Conservation (phyloP, 441 rosid species). For the Breynia disticha region DNA sequence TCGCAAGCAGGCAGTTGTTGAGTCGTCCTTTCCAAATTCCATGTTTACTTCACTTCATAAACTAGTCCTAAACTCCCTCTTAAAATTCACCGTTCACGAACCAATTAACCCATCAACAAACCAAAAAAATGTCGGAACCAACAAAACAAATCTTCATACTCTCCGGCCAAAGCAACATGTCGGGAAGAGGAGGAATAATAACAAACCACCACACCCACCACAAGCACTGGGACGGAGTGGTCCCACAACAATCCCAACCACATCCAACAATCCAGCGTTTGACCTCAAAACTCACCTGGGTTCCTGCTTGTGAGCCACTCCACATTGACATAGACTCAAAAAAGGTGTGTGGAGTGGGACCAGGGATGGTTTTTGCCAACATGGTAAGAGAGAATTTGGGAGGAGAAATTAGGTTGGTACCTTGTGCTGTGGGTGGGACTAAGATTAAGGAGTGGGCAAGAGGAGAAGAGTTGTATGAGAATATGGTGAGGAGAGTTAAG, state of each 20-base stretch:
- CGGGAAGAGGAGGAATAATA: constrained; percentile 74
- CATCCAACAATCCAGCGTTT: constrained; percentile 48
- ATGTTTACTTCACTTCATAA: too few relatives aligned
- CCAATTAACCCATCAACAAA: too few relatives aligned
- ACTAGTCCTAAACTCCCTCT: too few relatives aligned
- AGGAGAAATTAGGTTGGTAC: constrained; percentile 47
- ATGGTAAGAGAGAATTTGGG: constrained; percentile 21
- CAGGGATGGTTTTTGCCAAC: constrained; percentile 78
- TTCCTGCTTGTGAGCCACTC: constrained; percentile 54
- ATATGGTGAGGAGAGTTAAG: constrained; percentile 61
- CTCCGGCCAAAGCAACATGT: constrained; percentile 95
- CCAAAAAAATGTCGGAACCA: constrained; percentile 5
- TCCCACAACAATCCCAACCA: constrained; percentile 51
- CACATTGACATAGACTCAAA: constrained; percentile 59
- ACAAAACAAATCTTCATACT: constrained; percentile 61
- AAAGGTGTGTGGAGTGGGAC: constrained; percentile 67
- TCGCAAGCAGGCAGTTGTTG: too few relatives aligned
- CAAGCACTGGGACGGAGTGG: constrained; percentile 43
- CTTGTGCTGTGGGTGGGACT: constrained; percentile 89
- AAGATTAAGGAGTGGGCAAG: constrained; percentile 78
- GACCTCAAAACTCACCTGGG: constrained; percentile 49
- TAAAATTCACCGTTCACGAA: too few relatives aligned
- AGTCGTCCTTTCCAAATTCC: too few relatives aligned
- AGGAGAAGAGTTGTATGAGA: constrained; percentile 53
- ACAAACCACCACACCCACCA: constrained; percentile 18